Evolutionary conservation across 768 basidiomycete genomes (phyloP), one percentile per base, ranked within the genome.

Genomic region (Russula olivacea): DNA sequence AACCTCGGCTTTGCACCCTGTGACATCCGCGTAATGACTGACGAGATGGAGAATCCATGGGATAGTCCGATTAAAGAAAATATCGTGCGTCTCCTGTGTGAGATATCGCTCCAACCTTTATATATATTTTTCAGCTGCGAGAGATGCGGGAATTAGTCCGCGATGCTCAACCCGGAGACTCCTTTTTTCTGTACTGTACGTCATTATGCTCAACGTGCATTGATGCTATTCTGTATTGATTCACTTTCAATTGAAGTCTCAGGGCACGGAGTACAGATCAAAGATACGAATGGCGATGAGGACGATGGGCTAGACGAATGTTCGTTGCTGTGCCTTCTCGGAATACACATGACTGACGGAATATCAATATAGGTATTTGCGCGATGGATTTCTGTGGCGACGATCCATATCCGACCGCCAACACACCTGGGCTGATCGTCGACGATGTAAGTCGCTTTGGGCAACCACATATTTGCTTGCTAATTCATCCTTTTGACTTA

Each of bases 181-280:
- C 60, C 4, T 32, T 55, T 0, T 61, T 61, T 17, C 21, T 55
- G 7, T 61, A 61, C 23, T 61, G 60, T 55, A 28, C 4, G 54
- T 55, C 53, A 49, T 19, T 1, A 6, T 21, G 9, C n/a, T 40
- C n/a, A n/a, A 21, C 21, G 15, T 28, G 15, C 23, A 11, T 17
- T 8, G 45, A 55, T 28, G 3, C 2, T 30, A 9, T 19, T 17
- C 7, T 25, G 19, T 23, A 19, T 47, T 23, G 21, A 52, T 11
- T 19, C 25, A 8, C n/a, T 17, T 8, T 40, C 25, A 3, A 40
- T 40, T 40, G 15, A 7, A 61, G 60, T 49, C 19, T 61, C 60
- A 0, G 60, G 60, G 0, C 60, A 61, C 34, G 53, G 34, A 11
- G 15, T 7, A 8, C 60, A 55, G 23, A 19, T 61, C 12, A 9